Base-by-base conservation (phyloP, 2,329 filamentous ascomycete genomes). In the Aspergillus quadrilineatus region DNA sequence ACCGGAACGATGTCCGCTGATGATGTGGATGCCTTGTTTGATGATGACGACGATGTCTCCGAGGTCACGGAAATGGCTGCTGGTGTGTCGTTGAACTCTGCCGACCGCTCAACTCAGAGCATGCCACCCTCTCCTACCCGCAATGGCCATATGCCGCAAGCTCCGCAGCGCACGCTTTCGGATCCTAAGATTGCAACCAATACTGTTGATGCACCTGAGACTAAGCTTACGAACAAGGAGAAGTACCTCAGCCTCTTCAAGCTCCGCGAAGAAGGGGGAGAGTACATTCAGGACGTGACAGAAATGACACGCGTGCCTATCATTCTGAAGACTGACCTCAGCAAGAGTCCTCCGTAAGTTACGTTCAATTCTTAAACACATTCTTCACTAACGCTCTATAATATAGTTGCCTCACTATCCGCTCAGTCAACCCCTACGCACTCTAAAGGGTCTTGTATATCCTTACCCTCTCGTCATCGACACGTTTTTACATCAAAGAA, bases 281-380 rank as follows among this genome's bases (percentile, higher is more conserved):
- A 97, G 67, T 95, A 95, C 79, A 97, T 99, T 69, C 94, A 99
- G 78, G 94, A 99, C 75, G 92, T 99, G 64, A 92, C 88, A 56
- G 94, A 99, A 81, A 97, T 99, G 92, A 93, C 91, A 43, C 85
- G 93, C 65, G 89, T 99, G 60, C 94, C 94, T n/a, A 89, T 99
- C 65, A 96, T 99, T 73, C 79, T 99, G 69, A 97, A 96, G 87
- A 97, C 94, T 63, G 94, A 99, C 79, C 84, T 99, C 69, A 90
- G 83, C 79, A 99, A 99, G 89, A 97, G 93, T 80, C 94, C 94
- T 78, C 94, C 94, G 92, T 99, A 89, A 87, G 94, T 93, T 34
- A 39, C 14, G 4, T 1, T 47, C 41, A 26, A 57, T 10, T 36
- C n/a, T 30, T 22, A 37, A 12, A 37, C 34, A 1, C 34, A 30